Evolutionary conservation across 306 rosid genomes (phyloP), one percentile per base, ranked within the genome.

Genomic region (Datisca glomerata): DNA sequence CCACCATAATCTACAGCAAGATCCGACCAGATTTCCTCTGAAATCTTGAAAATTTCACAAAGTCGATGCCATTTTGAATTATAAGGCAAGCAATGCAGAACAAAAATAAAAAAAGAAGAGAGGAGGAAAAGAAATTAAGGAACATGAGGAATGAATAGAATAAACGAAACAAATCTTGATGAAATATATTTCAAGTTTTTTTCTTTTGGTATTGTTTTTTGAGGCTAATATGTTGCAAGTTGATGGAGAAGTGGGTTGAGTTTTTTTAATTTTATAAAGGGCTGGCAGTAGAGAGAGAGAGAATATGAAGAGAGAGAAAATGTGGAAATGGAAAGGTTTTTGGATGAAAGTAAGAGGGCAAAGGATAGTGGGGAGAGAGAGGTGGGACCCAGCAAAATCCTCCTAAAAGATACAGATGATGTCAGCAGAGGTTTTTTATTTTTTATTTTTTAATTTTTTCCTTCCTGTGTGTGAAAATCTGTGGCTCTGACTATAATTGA

Each of bases 21-120:
- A 87, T 76, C 93, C 94, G 93, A 82, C 94, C 94, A 71, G 93
- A 82, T 86, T 78, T 86, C 79, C 54, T 59, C 78, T 75, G 71
- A 86, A 78, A 86, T 78, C 94, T 78, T 66, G 53, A 58, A 80
- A 62, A 23, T 69, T 63, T 67, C 77, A 66, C 74, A 74, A 75
- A 86, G 51, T 43, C 68, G 69, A 63, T 75, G 34, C n/a, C 31
- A 47, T 63, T 47, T 78, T 78, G 78, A 81, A 73, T 81, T 78
- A 68, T 74, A 72, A 57, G 73, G 70, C 76, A 81, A 78, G 79
- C 82, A 75, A 77, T 47, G 84, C 52, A 35, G 69, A 61, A 48
- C 53, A 32, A 64, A 57, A 41, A 23, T 0, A 18, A 37, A 40
- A 60, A 10, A 41, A 2, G 24, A 21, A 24, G 8, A 41, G 11